Evolutionary conservation across 2,329 filamentous ascomycete species (phyloP), one percentile per base, ranked within the genome.

Genomic region (Colletotrichum incanum): DNA sequence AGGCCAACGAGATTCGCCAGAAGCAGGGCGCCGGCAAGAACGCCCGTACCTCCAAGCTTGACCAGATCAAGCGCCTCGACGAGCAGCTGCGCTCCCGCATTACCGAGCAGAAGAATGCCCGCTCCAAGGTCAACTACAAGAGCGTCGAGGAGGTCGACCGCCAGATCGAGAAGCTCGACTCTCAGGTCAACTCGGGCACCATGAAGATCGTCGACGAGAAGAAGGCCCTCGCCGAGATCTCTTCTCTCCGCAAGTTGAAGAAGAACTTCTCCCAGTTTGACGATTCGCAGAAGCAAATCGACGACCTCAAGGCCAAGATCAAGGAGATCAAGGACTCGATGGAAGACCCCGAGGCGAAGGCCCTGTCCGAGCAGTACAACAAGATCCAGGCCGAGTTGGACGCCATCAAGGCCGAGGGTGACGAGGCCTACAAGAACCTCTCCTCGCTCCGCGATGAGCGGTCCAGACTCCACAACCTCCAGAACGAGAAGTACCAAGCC

Each of bases 151-250:
- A 98, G 74, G 86, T 99, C 75, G 94, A 98, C 82, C 88, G 88
- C 74, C 91, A 96, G 83, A 96, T 98, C 77, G 89, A 90, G 72
- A 87, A 88, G 64, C 91, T 98, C 65, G 94, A 98, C 76, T 92
- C 92, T 83, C 90, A 96, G 81, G 95, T 98, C 77, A 94, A 97
- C 82, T 90, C 91, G 45, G 96, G 96, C 75, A 93, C 90, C 81
- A 95, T 99, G 93, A 97, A 95, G 86, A 87, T 99, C 63, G 96
- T 98, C 14, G 96, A 99, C 78, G 96, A 98, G 90, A 97, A 94
- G 88, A 98, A 98, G 89, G 92, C 94, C 11, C 88, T 98, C 26
- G 86, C 89, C 62, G 94, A 98, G 78, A 92, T 98, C 77, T 93
- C 93, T 60, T 92, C 86, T 81, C 86, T 98, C 76, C 92, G 93